Evolutionary conservation across 345 rosid species (phyloP).

Genomic region (Salix suchowensis): DNA sequence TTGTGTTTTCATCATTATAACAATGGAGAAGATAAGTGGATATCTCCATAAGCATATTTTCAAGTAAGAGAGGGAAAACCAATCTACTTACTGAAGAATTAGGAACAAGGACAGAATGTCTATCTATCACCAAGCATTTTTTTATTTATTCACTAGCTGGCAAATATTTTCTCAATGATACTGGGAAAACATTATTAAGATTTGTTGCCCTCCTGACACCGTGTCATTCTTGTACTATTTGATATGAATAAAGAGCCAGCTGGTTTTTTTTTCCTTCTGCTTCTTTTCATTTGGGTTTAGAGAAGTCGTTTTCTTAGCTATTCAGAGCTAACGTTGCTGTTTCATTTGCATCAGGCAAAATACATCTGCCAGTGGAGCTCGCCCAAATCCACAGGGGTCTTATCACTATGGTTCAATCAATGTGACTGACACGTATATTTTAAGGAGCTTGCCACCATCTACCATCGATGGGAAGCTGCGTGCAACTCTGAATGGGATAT

Average conservation of each 20-base stretch:
- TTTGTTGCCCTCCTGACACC: not conserved
- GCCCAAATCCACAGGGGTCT: constrained; percentile 97
- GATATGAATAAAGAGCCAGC: not conserved
- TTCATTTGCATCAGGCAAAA: constrained; percentile 58
- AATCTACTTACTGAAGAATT: not conserved
- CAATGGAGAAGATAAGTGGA: not conserved
- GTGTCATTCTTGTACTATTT: not conserved
- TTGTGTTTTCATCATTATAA: not conserved
- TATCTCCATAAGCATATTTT: not conserved
- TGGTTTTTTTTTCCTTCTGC: not conserved
- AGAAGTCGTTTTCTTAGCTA: not conserved
- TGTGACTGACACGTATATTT: constrained; percentile 59
- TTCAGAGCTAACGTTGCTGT: not conserved
- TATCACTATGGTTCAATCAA: constrained; percentile 86
- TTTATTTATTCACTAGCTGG: not conserved
- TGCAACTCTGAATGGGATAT: constrained; percentile 76
- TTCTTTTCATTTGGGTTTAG: not conserved
- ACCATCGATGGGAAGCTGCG: constrained; percentile 53
- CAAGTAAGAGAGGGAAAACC: not conserved
- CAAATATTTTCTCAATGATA: not conserved
- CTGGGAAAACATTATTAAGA: not conserved
- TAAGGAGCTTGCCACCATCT: constrained; percentile 66
- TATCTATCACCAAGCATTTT: not conserved
- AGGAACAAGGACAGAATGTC: not conserved
- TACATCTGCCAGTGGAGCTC: constrained; percentile 88